A percentile compares a stretch with the other conserved stretches of the same genome.
Evolutionary conservation across 441 rosid species (phyloP).

Genomic region (Viola pubescens): DNA sequence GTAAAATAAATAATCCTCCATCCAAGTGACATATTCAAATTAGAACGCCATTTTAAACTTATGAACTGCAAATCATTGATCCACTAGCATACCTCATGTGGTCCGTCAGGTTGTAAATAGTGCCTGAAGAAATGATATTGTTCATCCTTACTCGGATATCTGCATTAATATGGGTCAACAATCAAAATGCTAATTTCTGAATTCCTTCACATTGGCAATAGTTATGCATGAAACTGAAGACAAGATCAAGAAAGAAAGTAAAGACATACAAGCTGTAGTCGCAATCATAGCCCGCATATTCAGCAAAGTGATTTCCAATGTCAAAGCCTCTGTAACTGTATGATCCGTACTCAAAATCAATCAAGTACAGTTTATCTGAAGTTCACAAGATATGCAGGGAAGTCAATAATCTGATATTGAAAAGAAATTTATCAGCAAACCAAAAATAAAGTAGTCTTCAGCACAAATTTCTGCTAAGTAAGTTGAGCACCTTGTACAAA

Average conservation of each 20-base stretch:
- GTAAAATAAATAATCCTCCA: not conserved
- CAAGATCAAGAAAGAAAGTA: slow-evolving; percentile 11
- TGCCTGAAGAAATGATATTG: slow-evolving; percentile 84
- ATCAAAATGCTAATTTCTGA: slow-evolving; percentile 10
- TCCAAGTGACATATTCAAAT: not conserved
- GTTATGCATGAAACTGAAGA: not conserved
- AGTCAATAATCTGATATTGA: slow-evolving; percentile 17
- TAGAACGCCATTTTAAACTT: not conserved
- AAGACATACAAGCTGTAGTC: slow-evolving; percentile 71
- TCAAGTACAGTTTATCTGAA: slow-evolving; percentile 78
- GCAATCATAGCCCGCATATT: slow-evolving; percentile 94
- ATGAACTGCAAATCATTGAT: slow-evolving; percentile 3
- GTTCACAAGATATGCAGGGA: slow-evolving; percentile 20
- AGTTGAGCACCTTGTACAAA: slow-evolving; percentile 5
- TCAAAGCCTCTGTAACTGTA: slow-evolving; percentile 93
- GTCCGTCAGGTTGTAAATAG: slow-evolving; percentile 67
- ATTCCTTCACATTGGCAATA: not conserved
- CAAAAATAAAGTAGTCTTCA: not conserved
- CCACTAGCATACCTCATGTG: slow-evolving; percentile 46
- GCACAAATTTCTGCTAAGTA: slow-evolving; percentile 5
- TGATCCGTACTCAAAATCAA: slow-evolving; percentile 98
- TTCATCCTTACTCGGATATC: slow-evolving; percentile 77
- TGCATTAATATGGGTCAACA: slow-evolving; percentile 25
- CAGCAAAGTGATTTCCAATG: slow-evolving; percentile 95
- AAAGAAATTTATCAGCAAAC: slow-evolving; percentile 11